Evolutionary conservation across 345 rosid genomes (phyloP).

Genomic region (Camelina laxa): DNA sequence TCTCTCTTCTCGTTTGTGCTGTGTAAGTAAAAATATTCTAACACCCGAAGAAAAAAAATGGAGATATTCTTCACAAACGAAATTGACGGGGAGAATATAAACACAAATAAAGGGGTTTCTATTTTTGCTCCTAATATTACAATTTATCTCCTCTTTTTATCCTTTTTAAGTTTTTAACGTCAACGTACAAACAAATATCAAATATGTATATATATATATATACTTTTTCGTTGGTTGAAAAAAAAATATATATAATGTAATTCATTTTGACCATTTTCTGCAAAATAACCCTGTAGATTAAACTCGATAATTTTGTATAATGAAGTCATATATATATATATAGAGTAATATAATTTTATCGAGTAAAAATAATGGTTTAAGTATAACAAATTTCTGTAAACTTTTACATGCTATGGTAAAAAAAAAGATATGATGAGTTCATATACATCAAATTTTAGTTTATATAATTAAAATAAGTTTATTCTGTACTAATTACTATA

Average conservation of each 20-base stretch:
- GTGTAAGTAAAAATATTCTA: constrained; percentile 30
- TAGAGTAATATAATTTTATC: too few relatives aligned
- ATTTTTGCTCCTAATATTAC: constrained; percentile 36
- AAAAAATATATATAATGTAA: not conserved
- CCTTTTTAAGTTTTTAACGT: constrained; percentile 9
- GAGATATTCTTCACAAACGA: constrained; percentile 41
- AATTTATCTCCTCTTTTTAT: constrained; percentile 26
- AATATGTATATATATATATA: not conserved
- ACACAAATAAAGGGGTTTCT: constrained; percentile 43
- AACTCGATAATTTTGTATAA: not conserved
- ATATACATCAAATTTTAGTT: not conserved
- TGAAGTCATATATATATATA: too few relatives aligned
- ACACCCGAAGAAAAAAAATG: constrained; percentile 24
- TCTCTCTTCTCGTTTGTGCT: constrained; percentile 22
- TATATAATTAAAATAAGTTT: not conserved
- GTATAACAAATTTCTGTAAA: too few relatives aligned
- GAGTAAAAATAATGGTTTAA: too few relatives aligned
- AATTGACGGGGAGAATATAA: constrained; percentile 56
- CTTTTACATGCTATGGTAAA: too few relatives aligned
- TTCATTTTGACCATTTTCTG: not conserved
- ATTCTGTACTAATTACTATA: not conserved
- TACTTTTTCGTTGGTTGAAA: constrained; percentile 1
- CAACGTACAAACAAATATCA: constrained; percentile 7
- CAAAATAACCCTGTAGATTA: not conserved
- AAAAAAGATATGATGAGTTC: not conserved